Conservation (phyloP, 345 rosid genomes). For the Lagerstroemia speciosa region DNA sequence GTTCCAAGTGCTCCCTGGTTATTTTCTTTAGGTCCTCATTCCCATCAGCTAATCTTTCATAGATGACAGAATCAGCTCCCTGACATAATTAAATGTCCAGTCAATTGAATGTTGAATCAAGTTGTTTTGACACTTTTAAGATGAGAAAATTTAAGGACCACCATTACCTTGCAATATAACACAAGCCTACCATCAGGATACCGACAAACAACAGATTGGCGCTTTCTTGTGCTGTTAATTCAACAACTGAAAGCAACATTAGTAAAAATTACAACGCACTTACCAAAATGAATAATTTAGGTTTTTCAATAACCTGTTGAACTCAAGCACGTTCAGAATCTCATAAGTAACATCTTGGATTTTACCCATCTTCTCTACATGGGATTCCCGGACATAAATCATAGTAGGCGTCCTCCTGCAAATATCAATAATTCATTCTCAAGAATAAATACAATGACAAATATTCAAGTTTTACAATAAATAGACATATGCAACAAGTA, state of each 20-base stretch:
- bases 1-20: slow-evolving; percentile 80
- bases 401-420: slow-evolving; percentile 89
- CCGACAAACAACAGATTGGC: slow-evolving; percentile 98
- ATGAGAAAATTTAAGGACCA: slow-evolving; percentile 9
- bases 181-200: slow-evolving; percentile 94
- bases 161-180: slow-evolving; percentile 87
- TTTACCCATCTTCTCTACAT: slow-evolving; percentile 93
- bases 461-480: not conserved
- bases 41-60: slow-evolving; percentile 74
- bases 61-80: slow-evolving; percentile 99
- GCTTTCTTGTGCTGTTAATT: slow-evolving; percentile 81
- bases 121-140: slow-evolving; percentile 8
- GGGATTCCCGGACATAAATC: slow-evolving; percentile 94
- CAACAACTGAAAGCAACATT: slow-evolving; percentile 3
- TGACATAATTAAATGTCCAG: slow-evolving; percentile 28
- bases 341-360: slow-evolving; percentile 78
- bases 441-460: not conserved
- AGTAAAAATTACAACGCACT: not conserved
- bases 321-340: slow-evolving; percentile 94
- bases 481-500: not conserved
- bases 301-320: slow-evolving; percentile 61
- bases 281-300: not conserved
- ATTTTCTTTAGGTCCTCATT: slow-evolving; percentile 61
- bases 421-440: slow-evolving; percentile 7
- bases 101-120: slow-evolving; percentile 24